Base-by-base conservation (phyloP, 768 basidiomycete genomes). In the Galerina sulciceps region DNA sequence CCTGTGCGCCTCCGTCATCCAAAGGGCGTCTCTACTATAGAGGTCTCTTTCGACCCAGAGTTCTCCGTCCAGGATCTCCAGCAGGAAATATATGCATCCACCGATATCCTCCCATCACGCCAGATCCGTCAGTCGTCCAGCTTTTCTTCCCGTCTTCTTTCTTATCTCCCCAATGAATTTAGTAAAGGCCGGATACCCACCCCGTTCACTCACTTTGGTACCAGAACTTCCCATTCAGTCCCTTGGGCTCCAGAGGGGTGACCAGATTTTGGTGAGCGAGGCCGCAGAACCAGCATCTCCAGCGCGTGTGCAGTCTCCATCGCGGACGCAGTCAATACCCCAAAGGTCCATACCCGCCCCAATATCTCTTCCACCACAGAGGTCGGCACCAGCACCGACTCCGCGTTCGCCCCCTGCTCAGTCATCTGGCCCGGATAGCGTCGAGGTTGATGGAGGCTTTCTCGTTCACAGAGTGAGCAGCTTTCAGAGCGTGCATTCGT, bases 171-270 rank as follows among this genome's bases (percentile, higher is more conserved):
- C 15, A 45, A 22, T 48, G 15, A 45, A 57, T 10, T n/a, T 58
- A 93, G 91, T 93, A 57, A 92, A 87, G 75, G 78, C 83, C 14
- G 94, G 95, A 38, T 98, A 96, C 71, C 95, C 95, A 3, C 95
- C 94, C 0, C 84, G 81, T 42, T 65, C 85, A 1, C 79, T 97
- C 41, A 86, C 87, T 4, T 74, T 91, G 37, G 76, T 91, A 34
- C 89, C 91, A 3, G 87, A 90, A 59, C 81, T 93, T 20, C 86
- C 92, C 0, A 61, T 96, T 36, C 81, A 88, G 0, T 88, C 89
- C 36, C 82, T 98, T 26, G 92, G 91, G 13, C 79, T 98, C 31
- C 80, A 82, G 57, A 70, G 77, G 14, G 93, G 94, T 2, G 96
- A 98, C 53, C 93, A 94, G 75, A 80, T 99, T 60, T 90, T 96